Evolutionary conservation across 164 flowering plant species (phyloP).

Genomic region (Annona cherimola): DNA sequence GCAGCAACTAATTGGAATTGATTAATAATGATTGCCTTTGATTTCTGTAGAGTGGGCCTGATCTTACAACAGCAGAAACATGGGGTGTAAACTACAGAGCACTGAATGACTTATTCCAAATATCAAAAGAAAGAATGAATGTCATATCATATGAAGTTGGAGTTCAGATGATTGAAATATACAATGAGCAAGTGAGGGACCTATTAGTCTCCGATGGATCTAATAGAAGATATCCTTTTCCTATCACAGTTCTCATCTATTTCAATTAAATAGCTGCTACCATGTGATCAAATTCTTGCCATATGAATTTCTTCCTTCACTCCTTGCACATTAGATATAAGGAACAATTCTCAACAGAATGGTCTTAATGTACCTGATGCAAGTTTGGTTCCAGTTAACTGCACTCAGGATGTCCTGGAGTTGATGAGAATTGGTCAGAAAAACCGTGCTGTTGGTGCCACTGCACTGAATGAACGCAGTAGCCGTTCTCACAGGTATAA

Average conservation of each 20-base stretch:
- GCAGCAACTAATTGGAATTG: background rate
- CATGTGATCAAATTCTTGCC: background rate
- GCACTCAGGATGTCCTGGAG: slow-evolving; percentile 70
- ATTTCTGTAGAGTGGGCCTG: slow-evolving; percentile 67
- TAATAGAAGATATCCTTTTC: slow-evolving; percentile 77
- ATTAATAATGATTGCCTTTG: slow-evolving; percentile 3
- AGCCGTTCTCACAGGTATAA: slow-evolving; percentile 90
- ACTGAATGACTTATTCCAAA: slow-evolving; percentile 54
- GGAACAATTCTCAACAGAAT: slow-evolving; percentile 65
- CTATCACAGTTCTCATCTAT: background rate
- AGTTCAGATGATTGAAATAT: slow-evolving; percentile 93
- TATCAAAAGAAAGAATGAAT: slow-evolving; percentile 51
- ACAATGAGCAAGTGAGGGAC: slow-evolving; percentile 95
- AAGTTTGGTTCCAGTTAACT: slow-evolving; percentile 55
- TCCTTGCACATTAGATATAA: slow-evolving; percentile 61
- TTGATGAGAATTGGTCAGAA: slow-evolving; percentile 72
- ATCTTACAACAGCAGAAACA: slow-evolving; percentile 50
- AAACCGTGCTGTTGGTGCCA: slow-evolving; percentile 92
- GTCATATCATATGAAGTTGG: slow-evolving; percentile 54
- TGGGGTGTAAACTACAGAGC: slow-evolving; percentile 95
- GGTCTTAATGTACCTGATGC: slow-evolving; percentile 96
- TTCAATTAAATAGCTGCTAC: background rate
- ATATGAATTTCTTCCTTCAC: slow-evolving; percentile 31
- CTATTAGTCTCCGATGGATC: slow-evolving; percentile 68
- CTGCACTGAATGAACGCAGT: slow-evolving; percentile 85